Percentiles rank a stretch among this genome's conserved stretches.
These are phyloP conservation scores for Quercus ilex DNA, from an alignment of 306 rosid species.

Conservation along the genomic window DNA sequence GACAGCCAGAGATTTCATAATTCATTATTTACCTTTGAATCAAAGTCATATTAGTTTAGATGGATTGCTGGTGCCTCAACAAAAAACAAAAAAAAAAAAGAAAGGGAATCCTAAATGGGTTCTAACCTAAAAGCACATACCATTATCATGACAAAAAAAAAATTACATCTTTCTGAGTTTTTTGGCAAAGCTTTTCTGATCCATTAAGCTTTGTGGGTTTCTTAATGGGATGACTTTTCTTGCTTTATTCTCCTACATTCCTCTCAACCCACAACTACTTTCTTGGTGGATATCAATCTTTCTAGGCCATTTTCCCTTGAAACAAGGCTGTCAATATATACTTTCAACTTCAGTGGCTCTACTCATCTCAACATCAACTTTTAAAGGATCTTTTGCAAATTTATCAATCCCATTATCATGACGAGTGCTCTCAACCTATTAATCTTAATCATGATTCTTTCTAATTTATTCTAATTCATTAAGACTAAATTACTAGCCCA, in stretches of 20 bases:
- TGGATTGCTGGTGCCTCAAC: constrained; percentile 41
- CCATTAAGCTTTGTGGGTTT: constrained; percentile 41
- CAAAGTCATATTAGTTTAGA: constrained; percentile 46
- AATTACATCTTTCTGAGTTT: constrained; percentile 39
- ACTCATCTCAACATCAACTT: constrained; percentile 59
- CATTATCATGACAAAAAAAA: constrained; percentile 34
- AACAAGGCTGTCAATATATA: constrained; percentile 49
- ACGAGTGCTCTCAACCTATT: constrained; percentile 32
- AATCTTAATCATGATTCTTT: constrained; percentile 49
- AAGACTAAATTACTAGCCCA: constrained; percentile 28
- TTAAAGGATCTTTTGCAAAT: constrained; percentile 41
- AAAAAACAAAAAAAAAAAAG: constrained; percentile 5
- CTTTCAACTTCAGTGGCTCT: constrained; percentile 64
- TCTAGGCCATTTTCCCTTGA: constrained; percentile 40
- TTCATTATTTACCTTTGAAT: constrained; percentile 57
- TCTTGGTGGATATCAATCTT: constrained; percentile 71
- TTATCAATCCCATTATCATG: constrained; percentile 76
- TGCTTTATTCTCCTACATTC: constrained; percentile 57
- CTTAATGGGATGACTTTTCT: constrained; percentile 41
- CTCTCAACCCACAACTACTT: constrained; percentile 56
- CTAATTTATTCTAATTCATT: constrained; percentile 37
- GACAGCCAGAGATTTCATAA: constrained; percentile 39
- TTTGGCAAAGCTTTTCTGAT: constrained; percentile 27
- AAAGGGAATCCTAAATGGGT: constrained; percentile 30
- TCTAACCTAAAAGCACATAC: constrained; percentile 26